phyloP scores from a whole-genome alignment of 805 yeast species.

The Zygosaccharomyces lentus region DNA sequence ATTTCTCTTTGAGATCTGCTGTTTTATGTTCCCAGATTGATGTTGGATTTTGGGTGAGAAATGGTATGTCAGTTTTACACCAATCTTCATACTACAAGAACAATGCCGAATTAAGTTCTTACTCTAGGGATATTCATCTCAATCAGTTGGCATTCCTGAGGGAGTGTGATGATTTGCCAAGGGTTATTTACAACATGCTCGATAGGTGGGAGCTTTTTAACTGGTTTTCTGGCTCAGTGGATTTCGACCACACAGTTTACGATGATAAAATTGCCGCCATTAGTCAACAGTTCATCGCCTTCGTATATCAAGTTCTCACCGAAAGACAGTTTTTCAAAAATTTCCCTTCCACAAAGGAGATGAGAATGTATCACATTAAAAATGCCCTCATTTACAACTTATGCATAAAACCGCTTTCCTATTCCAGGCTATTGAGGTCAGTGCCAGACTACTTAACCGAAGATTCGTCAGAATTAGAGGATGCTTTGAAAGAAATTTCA shows the following conservation, averaged over 20 bases:
- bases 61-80: slow-evolving; percentile 52
- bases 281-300: slow-evolving; percentile 74
- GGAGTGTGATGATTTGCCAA: slow-evolving; percentile 46
- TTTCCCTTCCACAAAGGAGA: slow-evolving; percentile 32
- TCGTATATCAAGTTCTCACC: slow-evolving; percentile 62
- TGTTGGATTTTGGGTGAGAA: slow-evolving; percentile 69
- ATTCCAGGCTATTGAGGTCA: slow-evolving; percentile 43
- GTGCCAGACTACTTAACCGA: slow-evolving; percentile 37
- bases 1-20: slow-evolving; percentile 53
- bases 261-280: slow-evolving; percentile 51
- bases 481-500: slow-evolving; percentile 52
- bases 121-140: slow-evolving; percentile 68
- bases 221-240: slow-evolving; percentile 43
- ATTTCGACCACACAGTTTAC: slow-evolving; percentile 42
- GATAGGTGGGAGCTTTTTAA: slow-evolving; percentile 56
- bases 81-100: slow-evolving; percentile 49
- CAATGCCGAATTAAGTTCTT: slow-evolving; percentile 50
- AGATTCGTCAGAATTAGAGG: slow-evolving; percentile 41
- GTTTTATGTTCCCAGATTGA: slow-evolving; percentile 60
- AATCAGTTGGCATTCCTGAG: slow-evolving; percentile 55
- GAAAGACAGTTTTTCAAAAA: slow-evolving; percentile 62
- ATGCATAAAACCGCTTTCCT: slow-evolving; percentile 50
- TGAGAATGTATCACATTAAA: slow-evolving; percentile 34
- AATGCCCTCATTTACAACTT: slow-evolving; percentile 47
- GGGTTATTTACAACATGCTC: slow-evolving; percentile 53